These are phyloP conservation scores for Bipolaris bicolor DNA, from an alignment of 2,329 filamentous ascomycete species.

Conservation along the genomic window DNA sequence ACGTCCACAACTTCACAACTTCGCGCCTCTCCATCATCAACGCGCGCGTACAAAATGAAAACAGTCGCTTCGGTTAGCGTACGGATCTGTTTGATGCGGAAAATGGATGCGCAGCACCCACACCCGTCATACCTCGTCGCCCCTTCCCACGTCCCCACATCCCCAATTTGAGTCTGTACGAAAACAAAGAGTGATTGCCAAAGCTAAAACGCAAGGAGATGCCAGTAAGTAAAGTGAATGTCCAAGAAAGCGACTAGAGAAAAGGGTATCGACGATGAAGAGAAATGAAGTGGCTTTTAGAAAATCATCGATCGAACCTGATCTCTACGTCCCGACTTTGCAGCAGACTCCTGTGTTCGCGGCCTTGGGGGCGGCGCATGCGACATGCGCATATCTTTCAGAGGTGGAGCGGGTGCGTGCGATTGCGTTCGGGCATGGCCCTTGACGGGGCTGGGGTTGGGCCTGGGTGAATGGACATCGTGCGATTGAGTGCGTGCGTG, in stretches of 20 bases:
- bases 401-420: conserved; percentile 38
- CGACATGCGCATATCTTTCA: conserved; percentile 37
- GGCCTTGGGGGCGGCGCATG: conserved; percentile 39
- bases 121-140: conserved; percentile 11
- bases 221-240: conserved; percentile 34
- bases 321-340: conserved; percentile 37
- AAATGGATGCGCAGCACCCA: conserved; percentile 29
- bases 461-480: conserved; percentile 23
- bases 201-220: conserved; percentile 35
- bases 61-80: conserved; percentile 1
- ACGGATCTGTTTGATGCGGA: not conserved
- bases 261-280: conserved; percentile 34
- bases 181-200: conserved; percentile 25
- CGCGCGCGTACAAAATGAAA: conserved; percentile 1
- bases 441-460: conserved; percentile 40
- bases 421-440: conserved; percentile 43
- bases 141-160: conserved; percentile 22
- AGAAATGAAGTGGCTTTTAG: conserved; percentile 28
- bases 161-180: conserved; percentile 30
- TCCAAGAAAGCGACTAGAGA: conserved; percentile 20
- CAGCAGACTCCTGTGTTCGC: conserved; percentile 36
- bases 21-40: not conserved
- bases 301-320: conserved; percentile 53
- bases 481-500: conserved; percentile 43
- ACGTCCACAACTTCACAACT: not conserved